Evolutionary conservation across 495 filamentous ascomycete species (phyloP).

Genomic region (Neurospora intermedia): DNA sequence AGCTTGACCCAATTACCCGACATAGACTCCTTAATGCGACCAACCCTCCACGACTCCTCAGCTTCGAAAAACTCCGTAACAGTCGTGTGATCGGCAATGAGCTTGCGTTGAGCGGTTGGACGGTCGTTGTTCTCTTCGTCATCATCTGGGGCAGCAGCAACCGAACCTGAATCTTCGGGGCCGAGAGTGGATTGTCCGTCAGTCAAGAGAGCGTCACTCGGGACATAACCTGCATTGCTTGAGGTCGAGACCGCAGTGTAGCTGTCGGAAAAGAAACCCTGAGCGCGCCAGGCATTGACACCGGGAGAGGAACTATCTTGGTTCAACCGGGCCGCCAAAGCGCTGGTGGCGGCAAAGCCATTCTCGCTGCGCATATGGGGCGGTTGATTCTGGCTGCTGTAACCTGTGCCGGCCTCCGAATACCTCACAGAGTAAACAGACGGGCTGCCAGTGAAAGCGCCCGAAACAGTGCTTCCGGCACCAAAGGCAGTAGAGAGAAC

Average conservation of each 20-base stretch:
- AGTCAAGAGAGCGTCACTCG: neutral
- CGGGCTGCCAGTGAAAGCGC: neutral
- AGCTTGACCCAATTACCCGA: neutral
- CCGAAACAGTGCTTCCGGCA: neutral
- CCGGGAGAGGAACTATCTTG: neutral
- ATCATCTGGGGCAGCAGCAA: neutral
- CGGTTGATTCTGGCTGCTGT: neutral
- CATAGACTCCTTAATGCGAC: neutral
- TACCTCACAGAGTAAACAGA: neutral
- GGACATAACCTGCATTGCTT: neutral
- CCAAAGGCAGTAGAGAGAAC: neutral
- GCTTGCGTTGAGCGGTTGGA: neutral
- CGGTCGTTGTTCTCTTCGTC: neutral
- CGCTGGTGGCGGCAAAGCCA: neutral
- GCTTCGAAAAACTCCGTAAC: neutral
- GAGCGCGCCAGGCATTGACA: neutral
- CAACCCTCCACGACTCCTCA: neutral
- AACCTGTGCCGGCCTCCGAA: neutral
- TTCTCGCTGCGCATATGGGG: neutral
- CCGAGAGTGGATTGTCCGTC: neutral
- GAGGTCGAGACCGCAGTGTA: neutral
- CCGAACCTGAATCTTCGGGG: neutral
- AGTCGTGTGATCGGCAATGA: neutral
- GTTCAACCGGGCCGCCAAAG: neutral
- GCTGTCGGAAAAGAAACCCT: neutral